Conservation (phyloP, 331 rosid genomes). For the Acacia pycnantha region DNA sequence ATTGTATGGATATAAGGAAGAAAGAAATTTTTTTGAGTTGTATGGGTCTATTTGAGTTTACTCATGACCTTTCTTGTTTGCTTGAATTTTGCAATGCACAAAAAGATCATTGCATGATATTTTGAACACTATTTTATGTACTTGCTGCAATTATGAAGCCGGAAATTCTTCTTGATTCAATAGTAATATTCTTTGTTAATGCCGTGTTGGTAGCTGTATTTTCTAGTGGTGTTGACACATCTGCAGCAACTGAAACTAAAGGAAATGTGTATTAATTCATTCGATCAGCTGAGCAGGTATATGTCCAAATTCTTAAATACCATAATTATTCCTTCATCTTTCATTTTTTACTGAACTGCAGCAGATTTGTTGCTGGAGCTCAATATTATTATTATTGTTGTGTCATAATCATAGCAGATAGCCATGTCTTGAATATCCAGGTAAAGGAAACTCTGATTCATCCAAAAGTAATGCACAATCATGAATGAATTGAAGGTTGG, state of each 20-base stretch:
- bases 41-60: background rate
- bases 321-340: background rate
- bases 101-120: background rate
- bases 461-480: constrained; percentile 79
- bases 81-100: background rate
- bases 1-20: background rate
- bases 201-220: constrained; percentile 79
- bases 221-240: constrained; percentile 89
- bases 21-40: background rate
- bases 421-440: constrained; percentile 70
- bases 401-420: too few species aligned
- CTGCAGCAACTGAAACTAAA: constrained; percentile 96
- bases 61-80: background rate
- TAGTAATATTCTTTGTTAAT: constrained; percentile 25
- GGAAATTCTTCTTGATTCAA: background rate
- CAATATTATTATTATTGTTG: background rate
- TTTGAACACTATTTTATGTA: background rate
- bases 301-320: background rate
- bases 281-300: constrained; percentile 73
- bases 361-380: constrained; percentile 5
- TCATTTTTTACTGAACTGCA: background rate
- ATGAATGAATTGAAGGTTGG: background rate
- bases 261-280: constrained; percentile 95
- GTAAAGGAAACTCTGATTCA: constrained; percentile 68
- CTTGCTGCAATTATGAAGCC: background rate